phyloP scores from a whole-genome alignment of 1,139 yeast species.

The Fermentozyma sake region DNA sequence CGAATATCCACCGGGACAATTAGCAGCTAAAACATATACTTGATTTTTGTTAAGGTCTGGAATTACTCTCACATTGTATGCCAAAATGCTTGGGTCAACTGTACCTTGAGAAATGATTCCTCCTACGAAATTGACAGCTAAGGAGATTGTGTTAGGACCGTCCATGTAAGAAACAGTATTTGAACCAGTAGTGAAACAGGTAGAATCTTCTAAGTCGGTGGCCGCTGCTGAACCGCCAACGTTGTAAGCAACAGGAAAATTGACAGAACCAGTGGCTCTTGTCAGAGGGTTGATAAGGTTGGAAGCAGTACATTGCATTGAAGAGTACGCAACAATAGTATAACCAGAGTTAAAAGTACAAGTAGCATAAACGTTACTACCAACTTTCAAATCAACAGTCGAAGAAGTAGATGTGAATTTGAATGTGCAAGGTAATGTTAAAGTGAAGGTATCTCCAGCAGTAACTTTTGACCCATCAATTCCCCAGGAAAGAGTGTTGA shows the following conservation, averaged over 20 bases:
- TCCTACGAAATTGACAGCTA: conserved; percentile 12
- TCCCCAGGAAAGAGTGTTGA: conserved; percentile 21
- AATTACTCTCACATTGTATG: conserved; percentile 4
- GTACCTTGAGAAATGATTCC: conserved; percentile 5
- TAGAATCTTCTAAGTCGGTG: conserved; percentile 18
- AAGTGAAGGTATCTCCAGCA: conserved; percentile 30
- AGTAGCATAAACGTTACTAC: conserved; percentile 19
- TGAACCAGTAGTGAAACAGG: conserved; percentile 16
- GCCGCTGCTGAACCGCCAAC: conserved; percentile 19
- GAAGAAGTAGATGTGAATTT: conserved; percentile 20
- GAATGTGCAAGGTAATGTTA: conserved; percentile 27
- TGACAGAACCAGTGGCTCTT: conserved; percentile 18
- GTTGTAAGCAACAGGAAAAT: conserved; percentile 25
- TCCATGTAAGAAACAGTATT: conserved; percentile 26
- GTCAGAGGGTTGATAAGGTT: conserved; percentile 9
- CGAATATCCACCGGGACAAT: conserved; percentile 21
- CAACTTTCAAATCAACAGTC: conserved; percentile 15
- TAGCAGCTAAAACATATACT: conserved; percentile 14
- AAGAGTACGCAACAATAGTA: conserved; percentile 17
- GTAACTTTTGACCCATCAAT: conserved; percentile 15
- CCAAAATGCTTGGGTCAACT: not conserved
- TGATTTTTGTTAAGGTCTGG: conserved; percentile 16
- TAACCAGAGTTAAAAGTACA: conserved; percentile 24
- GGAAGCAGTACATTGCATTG: conserved; percentile 21
- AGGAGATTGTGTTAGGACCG: conserved; percentile 19